Evolutionary conservation across 805 yeast genomes (phyloP).

Genomic region (Wickerhamiella vanderwaltii): DNA sequence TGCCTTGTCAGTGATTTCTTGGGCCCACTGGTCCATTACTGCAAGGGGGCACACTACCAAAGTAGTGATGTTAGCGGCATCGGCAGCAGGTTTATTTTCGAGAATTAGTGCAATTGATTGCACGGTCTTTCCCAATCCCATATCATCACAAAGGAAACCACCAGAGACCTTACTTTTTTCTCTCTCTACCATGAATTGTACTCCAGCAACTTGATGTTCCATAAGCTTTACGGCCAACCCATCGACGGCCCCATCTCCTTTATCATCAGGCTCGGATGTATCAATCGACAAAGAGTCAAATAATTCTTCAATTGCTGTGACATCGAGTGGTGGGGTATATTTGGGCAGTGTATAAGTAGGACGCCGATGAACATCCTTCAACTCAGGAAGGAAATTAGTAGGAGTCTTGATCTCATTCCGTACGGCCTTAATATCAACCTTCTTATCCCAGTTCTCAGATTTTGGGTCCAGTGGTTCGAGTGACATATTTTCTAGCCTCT

Average conservation of each 20-base stretch:
- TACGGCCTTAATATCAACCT: slow-evolving; percentile 12
- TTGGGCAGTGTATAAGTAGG: neutral
- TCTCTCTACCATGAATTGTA: slow-evolving; percentile 32
- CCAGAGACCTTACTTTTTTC: slow-evolving; percentile 34
- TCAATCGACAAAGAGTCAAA: slow-evolving; percentile 12
- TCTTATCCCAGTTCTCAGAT: slow-evolving; percentile 19
- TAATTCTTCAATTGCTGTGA: slow-evolving; percentile 15
- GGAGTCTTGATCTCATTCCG: slow-evolving; percentile 7
- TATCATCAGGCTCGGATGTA: slow-evolving; percentile 6
- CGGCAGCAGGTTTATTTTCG: slow-evolving; percentile 23
- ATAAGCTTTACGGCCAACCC: slow-evolving; percentile 33
- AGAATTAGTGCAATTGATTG: slow-evolving; percentile 60
- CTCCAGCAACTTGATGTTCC: slow-evolving; percentile 38
- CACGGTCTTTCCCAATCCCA: slow-evolving; percentile 83
- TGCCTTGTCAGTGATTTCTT: slow-evolving; percentile 31
- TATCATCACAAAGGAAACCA: slow-evolving; percentile 70
- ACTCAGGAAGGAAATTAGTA: neutral
- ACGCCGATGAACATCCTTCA: slow-evolving; percentile 4
- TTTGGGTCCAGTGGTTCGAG: slow-evolving; percentile 22
- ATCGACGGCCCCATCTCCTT: slow-evolving; percentile 19
- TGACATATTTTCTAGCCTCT: slow-evolving; percentile 5
- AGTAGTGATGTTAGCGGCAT: slow-evolving; percentile 20
- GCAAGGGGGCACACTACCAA: slow-evolving; percentile 35
- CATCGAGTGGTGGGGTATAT: slow-evolving; percentile 6
- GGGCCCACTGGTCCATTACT: slow-evolving; percentile 33